Conservation (phyloP, 176 grass and related monocot genomes). For the Chrysopogon serrulatus region DNA sequence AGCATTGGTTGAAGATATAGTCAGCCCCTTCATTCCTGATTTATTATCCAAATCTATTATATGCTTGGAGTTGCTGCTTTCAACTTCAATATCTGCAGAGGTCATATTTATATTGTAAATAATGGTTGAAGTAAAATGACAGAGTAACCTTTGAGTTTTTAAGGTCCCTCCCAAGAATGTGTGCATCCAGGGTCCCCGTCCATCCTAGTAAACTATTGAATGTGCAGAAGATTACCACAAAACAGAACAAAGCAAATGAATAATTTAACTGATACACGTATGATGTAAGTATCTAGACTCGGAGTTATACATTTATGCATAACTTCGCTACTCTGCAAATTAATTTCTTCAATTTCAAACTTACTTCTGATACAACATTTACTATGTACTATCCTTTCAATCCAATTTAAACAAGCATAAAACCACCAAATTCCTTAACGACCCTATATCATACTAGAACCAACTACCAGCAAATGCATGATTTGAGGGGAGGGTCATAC, state of each 20-base stretch:
- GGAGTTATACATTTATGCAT: background rate
- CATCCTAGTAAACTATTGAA: background rate
- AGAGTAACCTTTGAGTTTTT: background rate
- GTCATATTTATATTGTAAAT: background rate
- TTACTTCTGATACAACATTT: background rate
- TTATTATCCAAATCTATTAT: background rate
- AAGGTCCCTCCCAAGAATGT: background rate
- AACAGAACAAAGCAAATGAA: no score
- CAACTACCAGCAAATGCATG: constrained; percentile 4
- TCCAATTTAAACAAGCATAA: background rate
- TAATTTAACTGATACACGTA: background rate
- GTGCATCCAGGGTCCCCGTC: background rate
- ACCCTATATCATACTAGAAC: background rate
- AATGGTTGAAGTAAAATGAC: background rate
- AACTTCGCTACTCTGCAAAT: background rate
- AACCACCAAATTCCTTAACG: background rate
- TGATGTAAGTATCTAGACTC: background rate
- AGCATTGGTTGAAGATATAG: background rate
- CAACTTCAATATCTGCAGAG: background rate
- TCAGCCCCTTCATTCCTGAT: background rate
- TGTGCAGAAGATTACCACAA: background rate
- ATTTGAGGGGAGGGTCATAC: constrained; percentile 18
- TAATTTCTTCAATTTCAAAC: background rate
- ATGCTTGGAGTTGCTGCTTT: background rate
- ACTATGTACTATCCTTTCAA: background rate